Evolutionary conservation across 768 basidiomycete genomes (phyloP).

Genomic region (Coprinopsis sp.): DNA sequence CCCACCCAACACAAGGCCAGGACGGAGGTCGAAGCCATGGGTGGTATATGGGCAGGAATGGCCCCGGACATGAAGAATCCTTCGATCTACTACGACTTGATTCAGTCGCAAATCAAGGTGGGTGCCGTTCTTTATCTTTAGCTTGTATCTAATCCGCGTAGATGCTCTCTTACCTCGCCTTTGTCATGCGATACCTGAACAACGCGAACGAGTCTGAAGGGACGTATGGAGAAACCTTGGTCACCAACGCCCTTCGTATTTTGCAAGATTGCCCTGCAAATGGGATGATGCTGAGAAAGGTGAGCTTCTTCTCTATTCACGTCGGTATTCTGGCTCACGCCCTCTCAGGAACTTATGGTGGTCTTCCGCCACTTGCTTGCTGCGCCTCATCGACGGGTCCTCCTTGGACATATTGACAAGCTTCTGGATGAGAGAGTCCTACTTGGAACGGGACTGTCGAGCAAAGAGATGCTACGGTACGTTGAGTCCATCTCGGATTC

Average conservation of each 20-base stretch:
- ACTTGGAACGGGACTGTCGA: constrained; percentile 78
- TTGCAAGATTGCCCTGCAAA: constrained; percentile 91
- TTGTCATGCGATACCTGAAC: constrained; percentile 67
- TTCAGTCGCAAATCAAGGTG: constrained; percentile 89
- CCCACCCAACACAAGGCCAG: constrained; percentile 77
- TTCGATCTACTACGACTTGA: constrained; percentile 73
- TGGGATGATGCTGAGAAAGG: constrained; percentile 78
- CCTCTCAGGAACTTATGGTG: constrained; percentile 77
- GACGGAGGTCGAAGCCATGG: constrained; percentile 76
- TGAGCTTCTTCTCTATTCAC: constrained; percentile 23
- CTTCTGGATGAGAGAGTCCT: constrained; percentile 88
- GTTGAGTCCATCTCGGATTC: constrained; percentile 13
- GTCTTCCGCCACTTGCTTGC: constrained; percentile 87
- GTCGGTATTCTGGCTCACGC: constrained; percentile 12
- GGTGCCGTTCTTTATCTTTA: constrained; percentile 14
- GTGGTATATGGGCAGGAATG: constrained; percentile 78
- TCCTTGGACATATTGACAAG: constrained; percentile 82
- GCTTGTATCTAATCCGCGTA: constrained; percentile 23
- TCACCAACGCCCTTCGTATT: constrained; percentile 76
- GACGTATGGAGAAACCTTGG: constrained; percentile 74
- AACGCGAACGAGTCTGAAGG: constrained; percentile 63
- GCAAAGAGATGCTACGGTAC: constrained; percentile 80
- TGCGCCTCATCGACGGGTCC: constrained; percentile 69
- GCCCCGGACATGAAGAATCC: constrained; percentile 70
- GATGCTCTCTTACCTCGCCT: constrained; percentile 91